Evolutionary conservation across 202 grass and related monocot species (phyloP), one percentile per base, ranked within the genome.

Genomic region (Elaeis oleifera): DNA sequence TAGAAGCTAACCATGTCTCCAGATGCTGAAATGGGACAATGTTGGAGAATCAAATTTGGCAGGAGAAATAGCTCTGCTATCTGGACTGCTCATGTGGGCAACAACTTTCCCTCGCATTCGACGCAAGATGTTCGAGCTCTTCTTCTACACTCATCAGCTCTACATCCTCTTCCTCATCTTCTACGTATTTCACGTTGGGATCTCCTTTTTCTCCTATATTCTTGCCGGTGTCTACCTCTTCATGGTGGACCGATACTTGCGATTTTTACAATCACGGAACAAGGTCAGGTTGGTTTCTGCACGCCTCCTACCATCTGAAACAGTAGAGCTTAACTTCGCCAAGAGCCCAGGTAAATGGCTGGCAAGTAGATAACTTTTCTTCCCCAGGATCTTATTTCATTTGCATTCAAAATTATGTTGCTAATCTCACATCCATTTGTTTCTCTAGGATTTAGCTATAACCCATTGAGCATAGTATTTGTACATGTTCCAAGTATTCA

Each of bases 131-230:
- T 89, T 89, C 53, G 85, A 89, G 78, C 66, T 84, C 54, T 89
- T 89, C 75, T 89, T 49, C 55, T 81, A 70, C 78, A 64, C 74
- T 16, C 85, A 89, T 61, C 80, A 89, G 1, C 85, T 89, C 65
- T 89, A 89, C 74, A 14, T 73, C 24, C 16, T 17, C 9, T 84
- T 84, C 78, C 5, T 84, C 23, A 21, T 89, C 7, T 79, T 84
- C 69, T 73, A 60, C 56, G 18, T 77, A 56, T 61, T 89, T 50
- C 85, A 89, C 17, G 66, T 89, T 17, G 81, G 85, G 19, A 71
- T 75, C 66, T 6, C 36, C 25, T 53, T 68, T 18, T 66, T 89
- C 44, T 75, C 62, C 53, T 24, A 20, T 50, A 51, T 78, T 23
- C 77, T 84, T 24, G 74, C 77, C 1, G 81, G 81, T 16, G 32